Conservation (phyloP, 2,329 filamentous ascomycete genomes). For the Aureobasidium subglaciale region DNA sequence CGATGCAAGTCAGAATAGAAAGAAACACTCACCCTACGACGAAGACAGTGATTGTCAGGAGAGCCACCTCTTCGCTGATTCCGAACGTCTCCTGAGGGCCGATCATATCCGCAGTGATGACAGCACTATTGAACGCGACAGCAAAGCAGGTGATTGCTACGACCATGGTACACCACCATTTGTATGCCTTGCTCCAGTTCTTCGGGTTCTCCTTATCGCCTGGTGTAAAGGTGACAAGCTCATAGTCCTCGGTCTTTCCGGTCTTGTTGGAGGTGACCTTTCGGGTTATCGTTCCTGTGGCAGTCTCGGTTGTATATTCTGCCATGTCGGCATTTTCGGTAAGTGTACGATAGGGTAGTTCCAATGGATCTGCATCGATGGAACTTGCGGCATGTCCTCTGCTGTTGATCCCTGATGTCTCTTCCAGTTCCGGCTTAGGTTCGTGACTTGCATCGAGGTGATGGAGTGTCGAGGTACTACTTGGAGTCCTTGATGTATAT, state of each 20-base stretch:
- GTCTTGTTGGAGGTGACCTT: conserved; percentile 22
- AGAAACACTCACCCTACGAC: conserved; percentile 53
- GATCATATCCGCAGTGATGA: conserved; percentile 69
- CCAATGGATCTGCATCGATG: conserved; percentile 4
- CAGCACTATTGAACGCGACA: conserved; percentile 52
- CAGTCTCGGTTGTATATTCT: conserved; percentile 24
- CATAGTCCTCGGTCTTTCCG: conserved; percentile 34
- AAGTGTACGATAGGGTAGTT: conserved; percentile 20
- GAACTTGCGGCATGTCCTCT: neutral
- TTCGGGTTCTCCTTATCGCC: conserved; percentile 43
- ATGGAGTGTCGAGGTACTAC: neutral
- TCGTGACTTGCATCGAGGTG: neutral
- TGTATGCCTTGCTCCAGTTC: conserved; percentile 37
- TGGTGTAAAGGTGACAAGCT: conserved; percentile 63
- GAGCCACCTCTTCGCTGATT: conserved; percentile 64
- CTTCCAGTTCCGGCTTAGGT: neutral
- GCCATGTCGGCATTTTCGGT: conserved; percentile 21
- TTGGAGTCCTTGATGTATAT: neutral
- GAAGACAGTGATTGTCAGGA: conserved; percentile 68
- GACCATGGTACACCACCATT: conserved; percentile 63
- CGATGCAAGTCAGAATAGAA: no score
- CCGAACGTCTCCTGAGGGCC: conserved; percentile 58
- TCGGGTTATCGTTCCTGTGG: conserved; percentile 19
- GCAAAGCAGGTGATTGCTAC: conserved; percentile 54
- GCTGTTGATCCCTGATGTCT: neutral